phyloP scores from a whole-genome alignment of 768 basidiomycete genomes.

The Lactifluus piperatus region DNA sequence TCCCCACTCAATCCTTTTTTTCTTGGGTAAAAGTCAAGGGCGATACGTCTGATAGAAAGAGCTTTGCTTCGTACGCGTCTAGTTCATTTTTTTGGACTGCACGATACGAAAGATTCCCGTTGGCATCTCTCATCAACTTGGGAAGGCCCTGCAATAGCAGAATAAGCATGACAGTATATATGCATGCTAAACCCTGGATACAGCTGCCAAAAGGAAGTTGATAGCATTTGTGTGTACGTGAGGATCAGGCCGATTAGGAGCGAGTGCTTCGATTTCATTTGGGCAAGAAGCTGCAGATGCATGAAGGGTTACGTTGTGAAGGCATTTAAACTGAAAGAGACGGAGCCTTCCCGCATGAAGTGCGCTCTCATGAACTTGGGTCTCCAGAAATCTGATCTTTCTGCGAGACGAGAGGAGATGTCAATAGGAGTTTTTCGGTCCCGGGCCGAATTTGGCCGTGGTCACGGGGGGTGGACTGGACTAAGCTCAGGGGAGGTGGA shows the following conservation, averaged over 20 bases:
- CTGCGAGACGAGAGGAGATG: not conserved
- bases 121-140: conserved; percentile 51
- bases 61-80: conserved; percentile 44
- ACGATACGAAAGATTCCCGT: conserved; percentile 54
- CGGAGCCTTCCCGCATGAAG: conserved; percentile 13
- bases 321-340: conserved; percentile 14
- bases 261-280: conserved; percentile 54
- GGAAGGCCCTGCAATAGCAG: conserved; percentile 43
- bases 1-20: conserved; percentile 78
- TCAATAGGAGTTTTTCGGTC: no score
- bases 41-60: conserved; percentile 9
- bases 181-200: conserved; percentile 15
- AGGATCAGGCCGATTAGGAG: conserved; percentile 55
- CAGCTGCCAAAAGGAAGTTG: conserved; percentile 65
- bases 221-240: conserved; percentile 59
- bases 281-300: conserved; percentile 34
- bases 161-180: not conserved
- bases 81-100: conserved; percentile 66
- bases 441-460: no score
- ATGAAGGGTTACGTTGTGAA: not conserved
- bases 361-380: conserved; percentile 15
- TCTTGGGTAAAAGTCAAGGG: conserved; percentile 31
- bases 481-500: no score
- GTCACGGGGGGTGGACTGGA: no score
- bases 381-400: conserved; percentile 19